Evolutionary conservation across 2,329 filamentous ascomycete genomes (phyloP).

Genomic region (Penicillium expansum): DNA sequence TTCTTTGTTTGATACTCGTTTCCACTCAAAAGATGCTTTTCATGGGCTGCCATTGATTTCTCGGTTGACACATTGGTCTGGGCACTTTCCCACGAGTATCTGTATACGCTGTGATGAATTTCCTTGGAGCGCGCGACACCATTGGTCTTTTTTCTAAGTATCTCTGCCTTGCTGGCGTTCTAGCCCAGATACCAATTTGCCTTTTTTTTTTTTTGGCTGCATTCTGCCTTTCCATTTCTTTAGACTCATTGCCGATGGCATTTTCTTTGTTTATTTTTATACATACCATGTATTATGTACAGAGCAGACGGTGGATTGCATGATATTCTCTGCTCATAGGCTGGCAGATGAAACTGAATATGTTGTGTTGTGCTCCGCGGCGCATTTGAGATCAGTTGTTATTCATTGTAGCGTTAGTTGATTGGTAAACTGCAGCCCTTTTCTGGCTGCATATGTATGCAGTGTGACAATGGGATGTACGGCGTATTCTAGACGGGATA

Average conservation of each 20-base stretch:
- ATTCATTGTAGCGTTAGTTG: not conserved
- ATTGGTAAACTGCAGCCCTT: not conserved
- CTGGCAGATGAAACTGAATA: not conserved
- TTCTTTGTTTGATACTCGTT: slow-evolving; percentile 23
- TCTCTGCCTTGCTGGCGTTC: slow-evolving; percentile 22
- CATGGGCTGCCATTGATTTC: slow-evolving; percentile 14
- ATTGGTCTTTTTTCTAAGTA: slow-evolving; percentile 12
- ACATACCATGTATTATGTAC: not conserved
- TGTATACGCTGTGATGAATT: slow-evolving; percentile 27
- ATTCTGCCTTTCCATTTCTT: slow-evolving; percentile 4
- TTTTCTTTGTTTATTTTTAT: not conserved
- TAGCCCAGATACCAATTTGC: slow-evolving; percentile 31
- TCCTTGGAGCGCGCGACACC: slow-evolving; percentile 14
- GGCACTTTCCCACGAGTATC: slow-evolving; percentile 16
- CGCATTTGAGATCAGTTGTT: not conserved
- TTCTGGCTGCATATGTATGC: not conserved
- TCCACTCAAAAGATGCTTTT: slow-evolving; percentile 13
- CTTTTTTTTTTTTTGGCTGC: slow-evolving; percentile 1
- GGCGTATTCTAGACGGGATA: not conserved
- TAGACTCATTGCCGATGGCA: slow-evolving; percentile 4
- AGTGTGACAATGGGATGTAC: not conserved
- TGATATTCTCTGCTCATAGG: not conserved
- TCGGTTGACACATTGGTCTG: slow-evolving; percentile 19
- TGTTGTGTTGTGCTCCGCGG: not conserved
- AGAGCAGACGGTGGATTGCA: not conserved